A percentile compares a stretch with the other conserved stretches of the same genome.
These are phyloP conservation scores for Psidium friedrichsthalianum DNA, from an alignment of 345 rosid species.

Conservation along the genomic window DNA sequence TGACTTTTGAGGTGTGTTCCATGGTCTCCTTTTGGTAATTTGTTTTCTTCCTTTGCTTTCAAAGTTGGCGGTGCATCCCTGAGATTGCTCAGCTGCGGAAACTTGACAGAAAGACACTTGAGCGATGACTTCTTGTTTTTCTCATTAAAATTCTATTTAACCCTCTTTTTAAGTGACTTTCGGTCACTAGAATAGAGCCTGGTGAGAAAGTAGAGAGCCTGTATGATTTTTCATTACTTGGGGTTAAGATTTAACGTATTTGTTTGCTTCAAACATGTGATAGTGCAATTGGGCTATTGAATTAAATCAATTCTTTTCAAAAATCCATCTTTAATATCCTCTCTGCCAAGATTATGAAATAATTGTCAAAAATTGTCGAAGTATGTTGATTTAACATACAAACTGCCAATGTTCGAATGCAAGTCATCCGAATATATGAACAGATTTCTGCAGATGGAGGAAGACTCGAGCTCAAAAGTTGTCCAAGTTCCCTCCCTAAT, in stretches of 20 bases:
- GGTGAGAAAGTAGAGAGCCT: not conserved
- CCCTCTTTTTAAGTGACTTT: not conserved
- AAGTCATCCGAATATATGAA: not conserved
- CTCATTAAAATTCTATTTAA: too few species aligned
- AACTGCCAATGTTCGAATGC: not conserved
- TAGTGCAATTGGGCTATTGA: not conserved
- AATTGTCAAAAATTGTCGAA: not conserved
- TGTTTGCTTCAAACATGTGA: not conserved
- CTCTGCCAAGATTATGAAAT: not conserved
- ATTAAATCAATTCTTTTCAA: not conserved
- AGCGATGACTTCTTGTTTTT: not conserved
- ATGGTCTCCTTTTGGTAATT: not conserved
- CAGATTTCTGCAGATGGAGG: not conserved
- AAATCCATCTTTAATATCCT: not conserved
- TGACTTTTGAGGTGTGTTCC: not conserved
- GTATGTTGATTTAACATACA: not conserved
- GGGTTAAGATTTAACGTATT: not conserved
- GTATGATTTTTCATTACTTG: not conserved
- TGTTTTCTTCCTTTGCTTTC: not conserved
- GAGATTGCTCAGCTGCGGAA: not conserved
- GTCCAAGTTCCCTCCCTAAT: not conserved
- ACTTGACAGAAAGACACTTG: not conserved
- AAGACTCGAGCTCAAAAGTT: not conserved
- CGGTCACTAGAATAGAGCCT: not conserved
- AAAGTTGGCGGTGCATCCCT: not conserved